Conservation (phyloP, 2,329 filamentous ascomycete genomes). For the Pseudocercospora fijiensis region DNA sequence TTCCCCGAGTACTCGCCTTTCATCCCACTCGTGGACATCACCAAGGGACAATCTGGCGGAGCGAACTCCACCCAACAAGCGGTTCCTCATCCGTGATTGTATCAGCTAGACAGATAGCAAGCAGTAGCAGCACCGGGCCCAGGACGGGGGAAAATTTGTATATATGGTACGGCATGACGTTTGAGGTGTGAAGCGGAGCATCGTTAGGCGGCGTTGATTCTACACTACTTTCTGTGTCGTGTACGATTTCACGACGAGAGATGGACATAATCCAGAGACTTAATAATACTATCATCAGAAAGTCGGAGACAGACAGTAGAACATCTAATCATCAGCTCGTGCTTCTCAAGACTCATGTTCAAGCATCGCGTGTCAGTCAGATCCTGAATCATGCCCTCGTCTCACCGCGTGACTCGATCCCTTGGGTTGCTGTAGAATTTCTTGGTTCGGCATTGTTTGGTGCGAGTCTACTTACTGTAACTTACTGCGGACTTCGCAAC, state of each 20-base stretch:
- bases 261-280: not conserved
- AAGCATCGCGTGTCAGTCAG: too few species aligned
- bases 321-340: not conserved
- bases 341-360: not conserved
- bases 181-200: not conserved
- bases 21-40: constrained; percentile 25
- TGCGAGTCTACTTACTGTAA: too few species aligned
- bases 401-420: too few species aligned
- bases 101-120: not conserved
- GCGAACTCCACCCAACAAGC: constrained; percentile 18
- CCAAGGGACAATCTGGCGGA: constrained; percentile 25
- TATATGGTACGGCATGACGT: not conserved
- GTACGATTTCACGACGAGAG: not conserved
- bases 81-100: not conserved
- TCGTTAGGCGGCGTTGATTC: not conserved
- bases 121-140: not conserved
- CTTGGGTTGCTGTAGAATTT: too few species aligned
- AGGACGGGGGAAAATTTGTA: not conserved
- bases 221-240: not conserved
- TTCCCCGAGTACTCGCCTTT: constrained; percentile 40
- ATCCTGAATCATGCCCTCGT: not conserved
- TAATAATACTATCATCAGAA: constrained; percentile 1
- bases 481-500: not conserved
- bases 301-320: not conserved
- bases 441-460: not conserved